Conservation (phyloP, 768 basidiomycete species). For the Russula brevipes region DNA sequence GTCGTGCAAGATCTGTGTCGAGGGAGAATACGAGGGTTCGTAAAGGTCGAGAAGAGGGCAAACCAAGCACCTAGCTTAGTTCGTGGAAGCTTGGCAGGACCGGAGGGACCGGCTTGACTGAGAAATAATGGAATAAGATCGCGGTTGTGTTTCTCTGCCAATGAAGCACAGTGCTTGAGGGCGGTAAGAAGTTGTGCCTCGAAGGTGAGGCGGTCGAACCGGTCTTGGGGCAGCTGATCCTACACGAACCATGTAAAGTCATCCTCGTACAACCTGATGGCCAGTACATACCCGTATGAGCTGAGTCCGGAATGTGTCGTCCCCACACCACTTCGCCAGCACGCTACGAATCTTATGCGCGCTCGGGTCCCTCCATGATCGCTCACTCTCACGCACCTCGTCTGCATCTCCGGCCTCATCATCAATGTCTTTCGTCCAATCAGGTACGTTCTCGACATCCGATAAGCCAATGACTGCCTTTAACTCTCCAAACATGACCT, state of each 20-base stretch:
- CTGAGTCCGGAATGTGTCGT: constrained; percentile 30
- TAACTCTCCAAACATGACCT: constrained; percentile 59
- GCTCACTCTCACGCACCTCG: constrained; percentile 57
- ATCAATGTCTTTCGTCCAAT: constrained; percentile 27
- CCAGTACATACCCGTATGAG: constrained; percentile 34
- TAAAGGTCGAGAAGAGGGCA: constrained; percentile 80
- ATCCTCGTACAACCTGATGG: neutral
- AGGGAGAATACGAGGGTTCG: constrained; percentile 85
- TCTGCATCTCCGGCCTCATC: constrained; percentile 29
- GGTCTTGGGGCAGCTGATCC: constrained; percentile 42
- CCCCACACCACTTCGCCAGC: constrained; percentile 45
- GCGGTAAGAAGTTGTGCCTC: constrained; percentile 73
- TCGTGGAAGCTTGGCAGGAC: constrained; percentile 44
- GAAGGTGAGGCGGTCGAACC: constrained; percentile 72
- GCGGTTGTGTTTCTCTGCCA: constrained; percentile 85
- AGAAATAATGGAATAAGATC: constrained; percentile 86
- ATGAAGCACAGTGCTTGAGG: constrained; percentile 58
- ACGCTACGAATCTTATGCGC: constrained; percentile 54
- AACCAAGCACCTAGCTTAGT: constrained; percentile 72
- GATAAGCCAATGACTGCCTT: constrained; percentile 31
- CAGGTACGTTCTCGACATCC: constrained; percentile 25
- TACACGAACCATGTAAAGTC: constrained; percentile 22
- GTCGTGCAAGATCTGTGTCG: constrained; percentile 55
- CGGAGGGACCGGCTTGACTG: constrained; percentile 37
- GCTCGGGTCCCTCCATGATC: constrained; percentile 71